phyloP scores from a whole-genome alignment of 75 land plant genomes.

The Larix kaempferi region DNA sequence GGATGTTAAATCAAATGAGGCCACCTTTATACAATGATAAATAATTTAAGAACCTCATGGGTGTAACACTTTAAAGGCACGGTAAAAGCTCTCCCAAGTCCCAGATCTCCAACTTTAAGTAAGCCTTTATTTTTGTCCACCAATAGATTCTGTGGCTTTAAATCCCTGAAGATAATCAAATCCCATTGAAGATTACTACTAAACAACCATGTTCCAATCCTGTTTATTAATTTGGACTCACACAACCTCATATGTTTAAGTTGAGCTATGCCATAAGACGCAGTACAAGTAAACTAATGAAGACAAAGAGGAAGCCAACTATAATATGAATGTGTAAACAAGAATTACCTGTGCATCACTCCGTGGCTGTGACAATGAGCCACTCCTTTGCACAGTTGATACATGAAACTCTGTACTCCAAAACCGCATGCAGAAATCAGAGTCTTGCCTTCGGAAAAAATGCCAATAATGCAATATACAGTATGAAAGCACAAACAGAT shows the following conservation, averaged over 20 bases:
- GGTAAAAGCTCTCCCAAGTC: conserved; percentile 89
- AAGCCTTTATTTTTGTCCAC: conserved; percentile 85
- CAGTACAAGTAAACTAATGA: neutral
- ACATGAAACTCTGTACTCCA: conserved; percentile 62
- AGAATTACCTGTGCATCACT: conserved; percentile 67
- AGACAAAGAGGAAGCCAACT: neutral
- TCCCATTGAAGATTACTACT: neutral
- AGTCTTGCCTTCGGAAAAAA: neutral
- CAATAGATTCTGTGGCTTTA: conserved; percentile 79
- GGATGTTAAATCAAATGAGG: neutral
- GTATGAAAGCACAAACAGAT: neutral
- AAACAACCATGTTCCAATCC: neutral
- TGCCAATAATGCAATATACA: neutral
- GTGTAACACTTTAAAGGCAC: conserved; percentile 94
- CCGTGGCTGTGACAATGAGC: conserved; percentile 87
- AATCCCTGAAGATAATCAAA: conserved; percentile 33
- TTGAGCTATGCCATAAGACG: neutral
- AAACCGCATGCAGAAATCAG: neutral
- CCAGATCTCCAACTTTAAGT: conserved; percentile 97
- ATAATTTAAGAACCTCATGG: conserved; percentile 53
- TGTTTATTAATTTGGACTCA: neutral
- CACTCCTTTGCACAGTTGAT: conserved; percentile 80
- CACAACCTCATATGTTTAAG: neutral
- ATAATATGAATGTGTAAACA: neutral
- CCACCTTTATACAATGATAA: neutral